A percentile compares a stretch with the other conserved stretches of the same genome.
Conservation (phyloP, 441 rosid species). For the Adansonia grandidieri region DNA sequence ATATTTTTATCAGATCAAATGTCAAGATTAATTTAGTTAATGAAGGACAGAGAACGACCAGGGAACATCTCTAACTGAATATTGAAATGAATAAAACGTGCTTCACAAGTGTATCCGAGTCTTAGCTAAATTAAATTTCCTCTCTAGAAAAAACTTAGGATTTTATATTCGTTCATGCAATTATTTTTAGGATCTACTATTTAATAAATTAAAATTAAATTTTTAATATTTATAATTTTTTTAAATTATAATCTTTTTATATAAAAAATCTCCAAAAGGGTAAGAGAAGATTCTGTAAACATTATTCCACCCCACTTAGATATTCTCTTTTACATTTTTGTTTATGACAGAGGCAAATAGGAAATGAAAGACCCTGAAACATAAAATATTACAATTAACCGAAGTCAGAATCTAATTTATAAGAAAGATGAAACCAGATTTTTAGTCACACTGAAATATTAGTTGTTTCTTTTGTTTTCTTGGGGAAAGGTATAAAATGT, state of each 20-base stretch:
- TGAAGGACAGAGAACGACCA: neutral
- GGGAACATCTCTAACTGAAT: neutral
- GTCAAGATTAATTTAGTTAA: neutral
- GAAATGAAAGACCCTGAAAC: neutral
- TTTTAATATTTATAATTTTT: too few relatives aligned
- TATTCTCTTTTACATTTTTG: neutral
- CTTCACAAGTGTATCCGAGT: neutral
- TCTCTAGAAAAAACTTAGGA: neutral
- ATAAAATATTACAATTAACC: neutral
- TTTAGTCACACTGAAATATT: neutral
- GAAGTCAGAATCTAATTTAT: neutral
- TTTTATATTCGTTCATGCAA: too few relatives aligned
- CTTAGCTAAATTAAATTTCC: neutral
- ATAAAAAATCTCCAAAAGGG: too few relatives aligned
- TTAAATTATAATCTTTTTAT: too few relatives aligned
- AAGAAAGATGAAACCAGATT: neutral
- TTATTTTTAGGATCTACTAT: too few relatives aligned
- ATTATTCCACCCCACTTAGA: neutral
- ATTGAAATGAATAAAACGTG: neutral
- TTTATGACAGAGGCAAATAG: neutral
- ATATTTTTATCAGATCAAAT: conserved; percentile 11
- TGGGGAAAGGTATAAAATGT: neutral
- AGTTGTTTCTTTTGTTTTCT: neutral
- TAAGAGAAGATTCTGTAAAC: neutral
- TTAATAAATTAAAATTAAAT: too few relatives aligned